Evolutionary conservation across 1,284 basidiomycete species (phyloP), one percentile per base, ranked within the genome.

Genomic region (Ganoderma sinense): DNA sequence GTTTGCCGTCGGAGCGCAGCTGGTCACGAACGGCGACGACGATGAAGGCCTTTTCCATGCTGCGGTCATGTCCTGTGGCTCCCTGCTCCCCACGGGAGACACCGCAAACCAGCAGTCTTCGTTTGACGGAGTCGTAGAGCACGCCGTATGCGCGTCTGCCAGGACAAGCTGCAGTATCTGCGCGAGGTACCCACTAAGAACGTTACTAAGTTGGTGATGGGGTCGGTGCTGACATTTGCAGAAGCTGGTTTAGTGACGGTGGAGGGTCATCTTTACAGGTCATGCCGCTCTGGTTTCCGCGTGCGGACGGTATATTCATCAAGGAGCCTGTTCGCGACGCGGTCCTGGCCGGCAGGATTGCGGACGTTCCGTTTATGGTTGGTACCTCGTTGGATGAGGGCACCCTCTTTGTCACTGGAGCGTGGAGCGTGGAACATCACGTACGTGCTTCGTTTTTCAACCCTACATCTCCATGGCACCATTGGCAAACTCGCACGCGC

Each of bases 221-320:
- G 7, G 53, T 56, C 16, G 16, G 29, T 56, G 3, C 20, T 1
- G 7, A 16, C 29, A 18, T 53, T 1, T 56, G 5, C 6, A 33
- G 5, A 31, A 20, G 53, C 53, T 56, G 29, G 31, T 16, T 20
- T 7, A 16, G 10, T 29, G 8, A 20, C 16, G 31, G 7, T 56
- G 1, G 23, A 40, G 43, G 75, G 75, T 33, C 70, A 53, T 60
- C 74, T 26, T 23, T 26, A 29, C 41, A 36, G 36, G 36, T 36
- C 36, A 36, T 36, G 40, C 59, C 23, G 62, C 74, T 78, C 5
- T 84, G 79, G 78, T 65, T 78, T 4, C 83, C 83, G 4, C 75
- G 78, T 11, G 79, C 78, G 1, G 84, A 84, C 64, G 82, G 80
- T 18, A 73, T 72, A 18, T 79, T 81, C 66, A 65, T 83, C 23